Conservation (phyloP, 2,329 filamentous ascomycete species). For the Penicillium digitatum region DNA sequence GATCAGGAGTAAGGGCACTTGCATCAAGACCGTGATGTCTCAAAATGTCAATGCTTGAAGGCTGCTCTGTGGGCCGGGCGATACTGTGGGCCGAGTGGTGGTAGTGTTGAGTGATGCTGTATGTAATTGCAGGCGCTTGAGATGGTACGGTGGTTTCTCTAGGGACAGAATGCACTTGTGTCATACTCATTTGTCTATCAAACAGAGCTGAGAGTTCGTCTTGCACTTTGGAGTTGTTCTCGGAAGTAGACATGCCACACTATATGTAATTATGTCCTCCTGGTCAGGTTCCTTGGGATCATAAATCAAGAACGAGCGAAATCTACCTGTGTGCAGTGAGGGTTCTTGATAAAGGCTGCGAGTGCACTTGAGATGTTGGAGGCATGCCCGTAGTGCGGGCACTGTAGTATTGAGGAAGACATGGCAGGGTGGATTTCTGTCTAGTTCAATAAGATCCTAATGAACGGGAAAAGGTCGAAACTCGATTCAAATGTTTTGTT, state of each 20-base stretch:
- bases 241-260: conserved; percentile 42
- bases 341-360: conserved; percentile 37
- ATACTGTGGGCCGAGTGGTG: conserved; percentile 70
- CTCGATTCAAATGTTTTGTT: not conserved
- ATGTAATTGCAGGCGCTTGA: conserved; percentile 54
- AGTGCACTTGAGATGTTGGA: conserved; percentile 37
- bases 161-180: conserved; percentile 29
- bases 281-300: conserved; percentile 20
- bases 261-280: conserved; percentile 16
- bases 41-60: conserved; percentile 54
- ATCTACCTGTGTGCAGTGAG: conserved; percentile 42
- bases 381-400: conserved; percentile 38
- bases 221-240: conserved; percentile 60
- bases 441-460: not conserved
- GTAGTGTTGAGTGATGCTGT: conserved; percentile 78
- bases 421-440: conserved; percentile 19
- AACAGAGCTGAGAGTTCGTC: conserved; percentile 82
- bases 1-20: conserved; percentile 64
- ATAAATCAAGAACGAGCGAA: conserved; percentile 17
- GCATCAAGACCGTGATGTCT: conserved; percentile 67
- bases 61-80: conserved; percentile 34
- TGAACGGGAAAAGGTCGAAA: not conserved
- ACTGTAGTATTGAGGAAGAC: conserved; percentile 38
- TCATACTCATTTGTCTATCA: conserved; percentile 67
- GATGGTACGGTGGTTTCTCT: conserved; percentile 32